Evolutionary conservation across 768 basidiomycete species (phyloP), one percentile per base, ranked within the genome.

Genomic region (Galerina sulciceps): DNA sequence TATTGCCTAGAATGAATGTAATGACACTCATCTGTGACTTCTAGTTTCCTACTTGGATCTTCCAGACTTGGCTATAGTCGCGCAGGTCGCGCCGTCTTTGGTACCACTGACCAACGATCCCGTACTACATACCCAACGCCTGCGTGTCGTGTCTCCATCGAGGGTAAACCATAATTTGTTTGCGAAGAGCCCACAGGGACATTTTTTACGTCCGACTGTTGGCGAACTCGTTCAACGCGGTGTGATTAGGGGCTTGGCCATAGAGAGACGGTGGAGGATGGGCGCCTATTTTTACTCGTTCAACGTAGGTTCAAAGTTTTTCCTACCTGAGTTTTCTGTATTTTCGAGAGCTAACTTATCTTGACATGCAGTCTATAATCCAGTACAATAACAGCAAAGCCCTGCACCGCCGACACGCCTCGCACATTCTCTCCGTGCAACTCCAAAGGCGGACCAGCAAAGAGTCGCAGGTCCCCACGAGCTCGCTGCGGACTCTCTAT

Each of bases 21-120:
- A 8, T 47, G 41, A 50, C 38, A 35, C 37, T 17, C 15, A 43
- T 20, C 44, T 56, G 54, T 18, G 31, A 36, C 31, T 13, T 26
- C 46, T 56, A 90, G 89, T 89, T 44, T 85, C 86, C 0, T 91
- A 83, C 69, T 77, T 92, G 54, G 90, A 91, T 71, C 71, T 91
- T 6, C 90, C 90, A 0, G 90, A 92, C 67, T 80, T 91, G 45
- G 81, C 81, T 46, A 65, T 77, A 1, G 68, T 90, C 40, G 79
- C 82, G 8, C 79, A 75, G 54, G 75, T 81, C 23, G 80, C 75
- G 51, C 83, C 79, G 23, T 59, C 69, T 20, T 75, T 91, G 6
- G 78, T 79, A 8, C 67, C 66, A 6, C 75, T 90, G 51, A 81
- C 87, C 10, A 69, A 78, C 6, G 89, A 91, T 68, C 87, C 85